Percentiles rank a stretch among this genome's conserved stretches.
Conservation (phyloP, 495 filamentous ascomycete genomes). For the Umbilicaria muhlenbergii region DNA sequence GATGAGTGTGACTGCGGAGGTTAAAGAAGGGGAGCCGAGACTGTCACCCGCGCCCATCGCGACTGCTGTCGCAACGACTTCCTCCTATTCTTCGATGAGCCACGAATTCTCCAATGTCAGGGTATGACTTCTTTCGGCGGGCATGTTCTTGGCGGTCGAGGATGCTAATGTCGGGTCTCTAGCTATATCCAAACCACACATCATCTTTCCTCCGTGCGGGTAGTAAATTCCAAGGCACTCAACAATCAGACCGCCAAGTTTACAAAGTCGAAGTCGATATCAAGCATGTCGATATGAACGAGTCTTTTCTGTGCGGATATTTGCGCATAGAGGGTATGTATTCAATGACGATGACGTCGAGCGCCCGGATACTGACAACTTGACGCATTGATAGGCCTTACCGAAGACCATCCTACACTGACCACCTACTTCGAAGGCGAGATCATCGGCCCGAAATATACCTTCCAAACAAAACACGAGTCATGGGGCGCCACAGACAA, state of each 20-base stretch:
- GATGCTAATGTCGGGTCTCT: background rate
- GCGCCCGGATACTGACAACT: background rate
- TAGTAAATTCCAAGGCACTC: constrained; percentile 77
- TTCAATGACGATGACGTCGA: background rate
- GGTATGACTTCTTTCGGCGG: constrained; percentile 20
- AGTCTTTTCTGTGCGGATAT: constrained; percentile 93
- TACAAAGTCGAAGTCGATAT: constrained; percentile 97
- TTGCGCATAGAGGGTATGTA: constrained; percentile 86
- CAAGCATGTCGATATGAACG: constrained; percentile 86
- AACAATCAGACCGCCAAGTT: constrained; percentile 75
- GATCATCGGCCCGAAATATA: constrained; percentile 90
- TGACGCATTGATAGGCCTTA: constrained; percentile 47
- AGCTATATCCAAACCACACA: constrained; percentile 35
- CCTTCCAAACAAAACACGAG: constrained; percentile 77
- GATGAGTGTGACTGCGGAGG: constrained; percentile 15
- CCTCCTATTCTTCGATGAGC: constrained; percentile 33
- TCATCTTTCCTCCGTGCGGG: constrained; percentile 80
- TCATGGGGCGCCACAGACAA: constrained; percentile 88
- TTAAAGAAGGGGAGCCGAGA: constrained; percentile 9
- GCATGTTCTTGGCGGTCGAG: too few species aligned
- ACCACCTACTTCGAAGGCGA: constrained; percentile 98
- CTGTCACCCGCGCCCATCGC: constrained; percentile 11
- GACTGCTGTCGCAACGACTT: constrained; percentile 20
- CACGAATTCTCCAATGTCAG: constrained; percentile 53
- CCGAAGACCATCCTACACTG: constrained; percentile 86